These are phyloP conservation scores for Colletotrichum chlorophyti DNA, from an alignment of 2,329 filamentous ascomycete species.

Conservation along the genomic window DNA sequence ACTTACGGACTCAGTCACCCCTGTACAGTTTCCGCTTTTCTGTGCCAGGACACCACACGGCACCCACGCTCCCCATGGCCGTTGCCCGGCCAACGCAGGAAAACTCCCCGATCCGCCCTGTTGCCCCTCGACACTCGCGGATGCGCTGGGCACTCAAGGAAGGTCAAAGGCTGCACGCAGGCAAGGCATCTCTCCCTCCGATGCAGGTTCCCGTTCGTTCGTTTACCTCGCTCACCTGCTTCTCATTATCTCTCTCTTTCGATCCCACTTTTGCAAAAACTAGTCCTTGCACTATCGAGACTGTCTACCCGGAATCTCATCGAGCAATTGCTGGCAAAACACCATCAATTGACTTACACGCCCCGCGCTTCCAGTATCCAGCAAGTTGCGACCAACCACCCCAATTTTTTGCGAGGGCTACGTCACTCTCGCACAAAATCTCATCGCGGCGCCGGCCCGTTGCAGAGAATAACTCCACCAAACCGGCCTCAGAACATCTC, in stretches of 20 bases:
- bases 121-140: conserved; percentile 28
- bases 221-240: background rate
- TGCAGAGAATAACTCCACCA: conserved; percentile 4
- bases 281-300: background rate
- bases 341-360: background rate
- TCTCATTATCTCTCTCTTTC: background rate
- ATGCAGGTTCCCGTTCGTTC: background rate
- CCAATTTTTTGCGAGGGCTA: background rate
- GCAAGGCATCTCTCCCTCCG: conserved; percentile 3
- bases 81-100: conserved; percentile 19
- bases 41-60: conserved; percentile 2
- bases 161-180: no score
- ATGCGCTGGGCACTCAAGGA: conserved; percentile 27
- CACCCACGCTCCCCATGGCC: background rate
- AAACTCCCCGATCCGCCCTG: conserved; percentile 25
- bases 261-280: conserved; percentile 9
- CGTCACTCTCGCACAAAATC: background rate
- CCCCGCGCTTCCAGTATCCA: background rate
- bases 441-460: conserved; percentile 22
- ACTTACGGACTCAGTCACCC: conserved; percentile 4
- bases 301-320: background rate
- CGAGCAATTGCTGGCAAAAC: background rate
- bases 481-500: conserved; percentile 1
- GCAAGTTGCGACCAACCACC: background rate
- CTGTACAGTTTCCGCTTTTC: background rate